Percentiles rank a stretch among this genome's conserved stretches.
These are phyloP conservation scores for Blastocystis sp. DNA, from an alignment of 352 stramenopile genomes.

Conservation along the genomic window DNA sequence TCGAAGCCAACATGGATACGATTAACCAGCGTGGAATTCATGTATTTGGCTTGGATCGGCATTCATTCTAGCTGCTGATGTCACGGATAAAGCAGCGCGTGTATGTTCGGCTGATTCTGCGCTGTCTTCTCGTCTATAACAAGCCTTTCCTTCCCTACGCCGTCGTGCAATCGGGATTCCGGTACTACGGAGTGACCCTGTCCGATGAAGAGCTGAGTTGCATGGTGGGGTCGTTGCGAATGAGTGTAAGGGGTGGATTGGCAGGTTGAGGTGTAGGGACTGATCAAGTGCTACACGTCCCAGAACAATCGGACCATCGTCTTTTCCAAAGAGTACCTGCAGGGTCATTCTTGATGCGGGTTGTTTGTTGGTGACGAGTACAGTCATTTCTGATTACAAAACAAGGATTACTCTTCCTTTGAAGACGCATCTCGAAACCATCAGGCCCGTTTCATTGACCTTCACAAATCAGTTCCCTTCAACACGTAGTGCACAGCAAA, in stretches of 20 bases:
- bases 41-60: background rate
- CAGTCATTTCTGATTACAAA: background rate
- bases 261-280: background rate
- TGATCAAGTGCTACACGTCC: conserved; percentile 57
- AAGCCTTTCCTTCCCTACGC: conserved; percentile 7
- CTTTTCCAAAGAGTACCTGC: conserved; percentile 10
- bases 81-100: conserved; percentile 8
- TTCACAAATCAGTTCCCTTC: too few species aligned
- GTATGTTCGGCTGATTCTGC: conserved; percentile 2
- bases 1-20: background rate
- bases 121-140: background rate
- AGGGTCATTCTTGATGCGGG: background rate
- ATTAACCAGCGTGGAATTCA: conserved; percentile 22
- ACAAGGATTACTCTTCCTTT: background rate
- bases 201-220: conserved; percentile 27
- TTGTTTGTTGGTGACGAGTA: conserved; percentile 14
- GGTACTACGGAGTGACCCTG: background rate
- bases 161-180: background rate
- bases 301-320: conserved; percentile 18
- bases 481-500: too few species aligned
- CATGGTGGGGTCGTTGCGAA: background rate
- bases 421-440: too few species aligned
- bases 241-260: background rate
- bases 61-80: background rate
- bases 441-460: too few species aligned